phyloP scores from a whole-genome alignment of 78 protist species.

The Blattamonas nauphoetae region DNA sequence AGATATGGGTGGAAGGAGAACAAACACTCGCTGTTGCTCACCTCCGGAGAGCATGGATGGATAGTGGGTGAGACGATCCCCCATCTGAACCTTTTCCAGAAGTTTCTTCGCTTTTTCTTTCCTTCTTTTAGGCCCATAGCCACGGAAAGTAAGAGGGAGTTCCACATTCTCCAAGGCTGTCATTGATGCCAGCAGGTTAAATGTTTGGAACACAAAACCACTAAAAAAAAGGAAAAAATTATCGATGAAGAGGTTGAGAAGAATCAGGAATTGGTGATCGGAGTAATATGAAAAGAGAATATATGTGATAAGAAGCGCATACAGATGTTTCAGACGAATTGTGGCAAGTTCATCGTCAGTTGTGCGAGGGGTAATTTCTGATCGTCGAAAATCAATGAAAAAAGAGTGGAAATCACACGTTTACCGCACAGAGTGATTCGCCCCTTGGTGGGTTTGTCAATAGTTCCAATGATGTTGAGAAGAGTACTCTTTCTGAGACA shows the following conservation, averaged over 20 bases:
- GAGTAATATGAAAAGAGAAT: neutral
- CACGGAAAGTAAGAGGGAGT: constrained; percentile 79
- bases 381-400: neutral
- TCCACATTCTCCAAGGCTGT: constrained; percentile 83
- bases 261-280: neutral
- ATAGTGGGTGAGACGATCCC: constrained; percentile 61
- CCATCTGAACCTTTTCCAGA: constrained; percentile 59
- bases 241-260: neutral
- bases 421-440: constrained; percentile 50
- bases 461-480: constrained; percentile 81
- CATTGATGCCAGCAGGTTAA: constrained; percentile 78
- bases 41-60: constrained; percentile 86
- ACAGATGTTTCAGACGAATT: constrained; percentile 55
- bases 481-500: constrained; percentile 59
- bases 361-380: constrained; percentile 38
- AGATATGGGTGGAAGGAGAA: neutral
- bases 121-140: constrained; percentile 13
- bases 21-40: constrained; percentile 65
- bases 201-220: constrained; percentile 87
- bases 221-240: neutral
- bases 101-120: neutral
- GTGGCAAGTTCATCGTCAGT: constrained; percentile 59
- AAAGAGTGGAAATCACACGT: constrained; percentile 23
- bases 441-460: constrained; percentile 87
- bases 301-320: too few relatives aligned